Evolutionary conservation across 164 flowering plant genomes (phyloP).

Genomic region (Aristolochia fimbriata): DNA sequence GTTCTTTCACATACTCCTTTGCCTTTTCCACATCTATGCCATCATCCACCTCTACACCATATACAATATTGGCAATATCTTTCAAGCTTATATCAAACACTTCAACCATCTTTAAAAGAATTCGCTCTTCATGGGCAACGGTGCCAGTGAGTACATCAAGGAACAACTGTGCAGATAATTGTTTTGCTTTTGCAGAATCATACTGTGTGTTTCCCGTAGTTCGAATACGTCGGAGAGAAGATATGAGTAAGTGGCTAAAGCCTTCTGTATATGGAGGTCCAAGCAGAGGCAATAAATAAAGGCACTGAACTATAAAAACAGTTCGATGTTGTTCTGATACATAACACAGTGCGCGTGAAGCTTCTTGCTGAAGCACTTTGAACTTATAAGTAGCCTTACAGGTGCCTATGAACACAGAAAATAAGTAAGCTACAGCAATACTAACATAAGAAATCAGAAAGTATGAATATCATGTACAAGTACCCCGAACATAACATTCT

Average conservation of each 20-base stretch:
- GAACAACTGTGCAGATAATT: slow-evolving; percentile 54
- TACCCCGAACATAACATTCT: slow-evolving; percentile 69
- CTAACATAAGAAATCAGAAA: background rate
- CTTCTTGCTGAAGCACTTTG: slow-evolving; percentile 64
- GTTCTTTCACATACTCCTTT: slow-evolving; percentile 34
- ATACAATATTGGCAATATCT: slow-evolving; percentile 40
- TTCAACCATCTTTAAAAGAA: slow-evolving; percentile 56
- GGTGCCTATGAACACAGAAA: slow-evolving; percentile 37
- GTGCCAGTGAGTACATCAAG: slow-evolving; percentile 33
- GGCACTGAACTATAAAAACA: slow-evolving; percentile 58
- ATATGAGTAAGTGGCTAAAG: slow-evolving; percentile 70
- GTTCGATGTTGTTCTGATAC: slow-evolving; percentile 63
- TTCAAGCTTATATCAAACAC: slow-evolving; percentile 43
- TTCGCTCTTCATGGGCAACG: slow-evolving; percentile 42
- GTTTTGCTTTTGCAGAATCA: slow-evolving; percentile 37
- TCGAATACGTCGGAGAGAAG: slow-evolving; percentile 60
- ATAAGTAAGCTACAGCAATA: background rate
- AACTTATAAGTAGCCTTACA: slow-evolving; percentile 71
- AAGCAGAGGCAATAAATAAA: slow-evolving; percentile 53
- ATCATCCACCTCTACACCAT: slow-evolving; percentile 19
- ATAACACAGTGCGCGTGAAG: slow-evolving; percentile 38
- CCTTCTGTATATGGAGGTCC: slow-evolving; percentile 56
- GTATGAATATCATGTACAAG: background rate
- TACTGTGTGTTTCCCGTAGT: slow-evolving; percentile 18
- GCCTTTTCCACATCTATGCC: slow-evolving; percentile 29